A percentile compares a stretch with the other conserved stretches of the same genome.
These are phyloP conservation scores for Medakamo hakoo DNA, from an alignment of 139 green algal species.

Conservation along the genomic window DNA sequence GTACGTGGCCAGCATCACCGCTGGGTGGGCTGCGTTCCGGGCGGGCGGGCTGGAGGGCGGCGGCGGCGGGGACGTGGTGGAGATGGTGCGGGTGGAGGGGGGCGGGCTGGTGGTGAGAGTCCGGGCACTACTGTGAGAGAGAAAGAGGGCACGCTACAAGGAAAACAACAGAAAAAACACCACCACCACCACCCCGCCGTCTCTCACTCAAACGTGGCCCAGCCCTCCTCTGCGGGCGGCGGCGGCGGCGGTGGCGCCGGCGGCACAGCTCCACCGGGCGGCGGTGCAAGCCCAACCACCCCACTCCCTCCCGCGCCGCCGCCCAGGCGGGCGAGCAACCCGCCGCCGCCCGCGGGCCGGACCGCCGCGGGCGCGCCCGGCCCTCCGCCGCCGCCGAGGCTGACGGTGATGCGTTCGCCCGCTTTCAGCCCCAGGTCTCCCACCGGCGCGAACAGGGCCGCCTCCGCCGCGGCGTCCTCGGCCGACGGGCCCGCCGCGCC, in stretches of 20 bases:
- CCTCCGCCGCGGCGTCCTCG: constrained; percentile 7
- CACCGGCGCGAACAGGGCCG: constrained; percentile 27
- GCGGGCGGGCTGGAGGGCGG: too few relatives aligned
- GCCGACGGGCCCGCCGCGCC: constrained; percentile 3
- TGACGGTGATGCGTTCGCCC: constrained; percentile 43
- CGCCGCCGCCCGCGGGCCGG: constrained; percentile 1
- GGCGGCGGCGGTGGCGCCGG: constrained; percentile 7
- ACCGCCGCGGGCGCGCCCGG: not conserved
- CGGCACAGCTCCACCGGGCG: not conserved
- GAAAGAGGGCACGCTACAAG: not conserved
- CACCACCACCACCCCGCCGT: not conserved
- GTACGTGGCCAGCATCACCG: too few relatives aligned
- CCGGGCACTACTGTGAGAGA: too few relatives aligned
- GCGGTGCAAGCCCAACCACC: not conserved
- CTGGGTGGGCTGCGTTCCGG: too few relatives aligned
- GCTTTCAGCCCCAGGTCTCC: constrained; percentile 51
- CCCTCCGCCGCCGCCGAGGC: too few relatives aligned
- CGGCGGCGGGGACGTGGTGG: too few relatives aligned
- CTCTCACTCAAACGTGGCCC: constrained; percentile 20
- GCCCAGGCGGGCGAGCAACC: constrained; percentile 15
- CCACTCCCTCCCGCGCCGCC: not conserved
- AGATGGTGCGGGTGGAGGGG: too few relatives aligned
- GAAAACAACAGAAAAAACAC: not conserved
- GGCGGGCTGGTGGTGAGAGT: too few relatives aligned
- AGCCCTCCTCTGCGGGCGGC: constrained; percentile 1